These are phyloP conservation scores for Penicillium occitanis DNA, from an alignment of 2,329 filamentous ascomycete genomes.

Conservation along the genomic window DNA sequence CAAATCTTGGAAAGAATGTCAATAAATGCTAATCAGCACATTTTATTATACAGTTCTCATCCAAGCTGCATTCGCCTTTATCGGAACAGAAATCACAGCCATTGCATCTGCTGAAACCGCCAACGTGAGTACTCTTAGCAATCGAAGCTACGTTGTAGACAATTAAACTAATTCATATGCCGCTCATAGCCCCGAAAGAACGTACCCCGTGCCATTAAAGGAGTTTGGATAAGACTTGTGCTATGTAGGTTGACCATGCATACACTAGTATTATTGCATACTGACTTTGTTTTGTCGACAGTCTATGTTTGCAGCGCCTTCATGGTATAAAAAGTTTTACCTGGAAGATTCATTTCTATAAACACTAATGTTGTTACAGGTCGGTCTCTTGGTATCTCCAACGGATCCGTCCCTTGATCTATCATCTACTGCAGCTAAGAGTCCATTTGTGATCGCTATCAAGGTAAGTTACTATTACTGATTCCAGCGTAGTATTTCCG, in stretches of 20 bases:
- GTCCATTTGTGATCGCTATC: constrained; percentile 47
- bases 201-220: constrained; percentile 24
- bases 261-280: background rate
- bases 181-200: constrained; percentile 23
- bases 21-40: background rate
- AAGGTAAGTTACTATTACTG: constrained; percentile 4
- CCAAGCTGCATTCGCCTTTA: constrained; percentile 26
- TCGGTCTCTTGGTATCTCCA: constrained; percentile 24
- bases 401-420: constrained; percentile 24
- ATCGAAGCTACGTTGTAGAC: background rate
- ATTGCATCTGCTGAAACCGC: constrained; percentile 25
- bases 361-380: background rate
- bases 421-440: constrained; percentile 51
- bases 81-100: constrained; percentile 26
- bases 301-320: constrained; percentile 19
- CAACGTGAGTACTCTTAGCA: constrained; percentile 19
- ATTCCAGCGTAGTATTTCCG: too few relatives aligned
- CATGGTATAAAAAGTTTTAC: background rate
- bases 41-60: constrained; percentile 20
- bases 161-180: background rate
- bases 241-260: constrained; percentile 18
- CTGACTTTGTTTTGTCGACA: background rate
- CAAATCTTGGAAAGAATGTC: background rate
- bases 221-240: constrained; percentile 25
- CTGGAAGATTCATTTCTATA: background rate